phyloP scores from a whole-genome alignment of 2,329 filamentous ascomycete genomes.

The Colletotrichum tropicale region DNA sequence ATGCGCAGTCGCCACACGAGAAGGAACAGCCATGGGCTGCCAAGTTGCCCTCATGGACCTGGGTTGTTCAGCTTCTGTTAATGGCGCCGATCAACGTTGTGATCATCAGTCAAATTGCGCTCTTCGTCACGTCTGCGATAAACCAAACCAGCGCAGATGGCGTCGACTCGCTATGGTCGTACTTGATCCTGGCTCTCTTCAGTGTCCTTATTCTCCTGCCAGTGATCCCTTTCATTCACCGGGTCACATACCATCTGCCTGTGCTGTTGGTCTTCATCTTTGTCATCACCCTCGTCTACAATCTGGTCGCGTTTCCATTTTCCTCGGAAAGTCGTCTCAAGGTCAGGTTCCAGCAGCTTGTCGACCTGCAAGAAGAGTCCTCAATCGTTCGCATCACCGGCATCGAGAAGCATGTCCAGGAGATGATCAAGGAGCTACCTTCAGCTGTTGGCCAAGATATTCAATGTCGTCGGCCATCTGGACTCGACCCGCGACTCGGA shows the following conservation, averaged over 20 bases:
- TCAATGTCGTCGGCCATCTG: neutral
- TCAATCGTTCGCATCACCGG: constrained; percentile 75
- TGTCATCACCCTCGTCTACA: constrained; percentile 79
- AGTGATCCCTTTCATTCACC: constrained; percentile 82
- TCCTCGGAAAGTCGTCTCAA: constrained; percentile 81
- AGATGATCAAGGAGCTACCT: constrained; percentile 72
- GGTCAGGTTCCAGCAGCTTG: constrained; percentile 81
- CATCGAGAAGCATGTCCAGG: constrained; percentile 67
- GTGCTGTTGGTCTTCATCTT: constrained; percentile 71
- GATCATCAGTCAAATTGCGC: constrained; percentile 75
- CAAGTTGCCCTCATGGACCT: constrained; percentile 80
- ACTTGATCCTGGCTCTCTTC: constrained; percentile 71
- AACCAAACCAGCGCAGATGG: constrained; percentile 88
- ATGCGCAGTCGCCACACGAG: constrained; percentile 54
- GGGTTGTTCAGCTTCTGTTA: constrained; percentile 85
- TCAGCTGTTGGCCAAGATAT: constrained; percentile 68
- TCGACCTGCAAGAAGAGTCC: constrained; percentile 71
- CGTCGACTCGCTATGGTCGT: constrained; percentile 71
- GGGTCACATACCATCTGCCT: constrained; percentile 83
- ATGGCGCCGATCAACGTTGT: constrained; percentile 80
- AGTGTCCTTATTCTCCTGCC: constrained; percentile 78
- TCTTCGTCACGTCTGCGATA: constrained; percentile 74
- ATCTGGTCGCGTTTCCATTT: constrained; percentile 87
- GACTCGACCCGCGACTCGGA: too few species aligned
- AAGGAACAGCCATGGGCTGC: constrained; percentile 88